Percentiles rank a stretch among this genome's conserved stretches.
These are phyloP conservation scores for Didymella pinodella DNA, from an alignment of 2,329 filamentous ascomycete genomes.

Conservation along the genomic window DNA sequence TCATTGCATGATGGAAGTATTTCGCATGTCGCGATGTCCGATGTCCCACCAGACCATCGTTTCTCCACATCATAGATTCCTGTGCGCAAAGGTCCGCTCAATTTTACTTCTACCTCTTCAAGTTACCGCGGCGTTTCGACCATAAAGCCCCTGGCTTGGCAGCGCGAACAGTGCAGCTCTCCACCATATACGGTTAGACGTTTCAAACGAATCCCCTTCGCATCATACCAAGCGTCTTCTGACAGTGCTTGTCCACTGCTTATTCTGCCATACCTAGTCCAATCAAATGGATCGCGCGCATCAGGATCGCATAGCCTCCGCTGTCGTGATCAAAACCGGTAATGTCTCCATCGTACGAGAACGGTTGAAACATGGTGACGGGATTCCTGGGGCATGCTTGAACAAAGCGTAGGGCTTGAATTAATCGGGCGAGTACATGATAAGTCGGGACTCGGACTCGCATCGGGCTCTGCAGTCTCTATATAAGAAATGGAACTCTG, in stretches of 20 bases:
- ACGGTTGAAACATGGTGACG: slow-evolving; percentile 20
- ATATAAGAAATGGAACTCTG: slow-evolving; percentile 22
- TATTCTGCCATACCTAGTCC: slow-evolving; percentile 3
- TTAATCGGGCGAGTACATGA: slow-evolving; percentile 7
- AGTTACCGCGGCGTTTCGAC: slow-evolving; percentile 28
- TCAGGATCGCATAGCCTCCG: slow-evolving; percentile 19
- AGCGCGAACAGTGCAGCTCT: slow-evolving; percentile 25
- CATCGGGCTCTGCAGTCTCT: slow-evolving; percentile 8
- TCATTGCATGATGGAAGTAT: neutral
- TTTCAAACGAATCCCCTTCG: slow-evolving; percentile 29
- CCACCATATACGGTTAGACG: slow-evolving; percentile 20
- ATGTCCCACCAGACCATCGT: neutral
- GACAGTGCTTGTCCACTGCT: slow-evolving; percentile 11
- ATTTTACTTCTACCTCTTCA: slow-evolving; percentile 14
- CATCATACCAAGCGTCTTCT: slow-evolving; percentile 17
- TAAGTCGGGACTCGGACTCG: slow-evolving; percentile 8
- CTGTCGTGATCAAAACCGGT: slow-evolving; percentile 7
- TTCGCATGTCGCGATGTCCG: neutral
- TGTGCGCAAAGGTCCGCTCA: slow-evolving; percentile 14
- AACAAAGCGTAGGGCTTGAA: slow-evolving; percentile 10
- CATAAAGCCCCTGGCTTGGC: slow-evolving; percentile 20
- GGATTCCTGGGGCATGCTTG: slow-evolving; percentile 16
- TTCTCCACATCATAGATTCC: slow-evolving; percentile 11
- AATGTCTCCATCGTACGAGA: slow-evolving; percentile 20
- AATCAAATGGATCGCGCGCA: slow-evolving; percentile 16